Evolutionary conservation across 208 protist species (phyloP).

Genomic region (Acanthamoeba lenticulata): DNA sequence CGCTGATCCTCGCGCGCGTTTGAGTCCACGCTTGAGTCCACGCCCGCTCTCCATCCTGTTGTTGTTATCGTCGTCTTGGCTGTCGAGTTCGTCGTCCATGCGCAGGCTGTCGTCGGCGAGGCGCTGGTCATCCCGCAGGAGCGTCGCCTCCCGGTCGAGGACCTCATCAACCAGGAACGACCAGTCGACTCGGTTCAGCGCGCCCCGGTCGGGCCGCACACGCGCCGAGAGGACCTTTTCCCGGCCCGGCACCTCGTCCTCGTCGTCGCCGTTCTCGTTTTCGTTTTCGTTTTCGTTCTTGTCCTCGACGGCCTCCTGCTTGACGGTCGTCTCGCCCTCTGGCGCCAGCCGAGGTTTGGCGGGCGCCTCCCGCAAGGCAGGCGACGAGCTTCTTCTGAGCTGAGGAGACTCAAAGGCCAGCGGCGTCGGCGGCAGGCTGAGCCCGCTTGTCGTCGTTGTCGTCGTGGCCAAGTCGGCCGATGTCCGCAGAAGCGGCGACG

Average conservation of each 20-base stretch:
- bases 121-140: not conserved
- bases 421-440: not conserved
- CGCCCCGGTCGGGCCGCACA: not conserved
- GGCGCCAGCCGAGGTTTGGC: not conserved
- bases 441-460: not conserved
- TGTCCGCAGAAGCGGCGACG: not conserved
- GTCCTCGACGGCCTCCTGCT: not conserved
- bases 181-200: not conserved
- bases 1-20: too few species aligned
- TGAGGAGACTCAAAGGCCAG: not conserved
- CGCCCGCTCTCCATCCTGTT: too few species aligned
- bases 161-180: not conserved
- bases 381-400: too few species aligned
- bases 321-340: not conserved
- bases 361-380: not conserved
- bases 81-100: not conserved
- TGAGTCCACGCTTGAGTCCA: too few species aligned
- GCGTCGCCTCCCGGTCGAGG: not conserved
- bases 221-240: not conserved
- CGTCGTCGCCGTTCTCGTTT: not conserved
- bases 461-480: not conserved
- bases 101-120: not conserved
- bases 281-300: too few species aligned
- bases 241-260: not conserved
- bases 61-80: too few species aligned